Percentiles rank a stretch among this genome's conserved stretches.
phyloP scores from a whole-genome alignment of 495 filamentous ascomycete species.

The Penicillium fimorum region DNA sequence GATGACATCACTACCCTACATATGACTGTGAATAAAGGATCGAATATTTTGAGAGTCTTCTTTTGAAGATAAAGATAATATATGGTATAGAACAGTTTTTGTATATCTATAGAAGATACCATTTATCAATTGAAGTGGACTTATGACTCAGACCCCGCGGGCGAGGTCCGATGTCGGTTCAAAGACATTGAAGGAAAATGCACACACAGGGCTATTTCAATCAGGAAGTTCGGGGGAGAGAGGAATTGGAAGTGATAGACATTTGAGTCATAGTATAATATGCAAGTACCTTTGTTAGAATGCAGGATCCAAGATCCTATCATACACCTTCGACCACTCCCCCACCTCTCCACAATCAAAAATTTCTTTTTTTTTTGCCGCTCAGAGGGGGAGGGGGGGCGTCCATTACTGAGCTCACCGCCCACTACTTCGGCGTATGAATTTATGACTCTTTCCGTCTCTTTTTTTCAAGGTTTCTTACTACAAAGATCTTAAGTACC shows the following conservation, averaged over 20 bases:
- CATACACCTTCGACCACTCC: neutral
- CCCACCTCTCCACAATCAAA: conserved; percentile 23
- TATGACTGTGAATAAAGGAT: neutral
- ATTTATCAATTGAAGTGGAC: neutral
- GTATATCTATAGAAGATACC: neutral
- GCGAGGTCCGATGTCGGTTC: conserved; percentile 14
- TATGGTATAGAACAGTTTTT: neutral
- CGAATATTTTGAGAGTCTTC: neutral
- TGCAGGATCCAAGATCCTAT: neutral
- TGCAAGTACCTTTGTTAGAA: no score
- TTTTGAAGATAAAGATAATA: neutral
- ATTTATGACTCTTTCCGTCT: conserved; percentile 30
- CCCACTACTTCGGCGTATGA: conserved; percentile 18
- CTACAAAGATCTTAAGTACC: conserved; percentile 17
- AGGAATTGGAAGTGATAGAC: conserved; percentile 6
- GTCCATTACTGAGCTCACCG: conserved; percentile 27
- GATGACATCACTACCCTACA: neutral
- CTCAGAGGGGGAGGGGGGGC: conserved; percentile 19
- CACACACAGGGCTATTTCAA: neutral
- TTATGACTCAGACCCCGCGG: conserved; percentile 11
- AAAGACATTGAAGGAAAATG: neutral
- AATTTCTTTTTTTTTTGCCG: conserved; percentile 30
- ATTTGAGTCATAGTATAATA: neutral
- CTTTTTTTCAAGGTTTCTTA: conserved; percentile 2
- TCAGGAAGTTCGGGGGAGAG: neutral